Conservation (phyloP, 139 green algal genomes). For the Chlorella sp. region DNA sequence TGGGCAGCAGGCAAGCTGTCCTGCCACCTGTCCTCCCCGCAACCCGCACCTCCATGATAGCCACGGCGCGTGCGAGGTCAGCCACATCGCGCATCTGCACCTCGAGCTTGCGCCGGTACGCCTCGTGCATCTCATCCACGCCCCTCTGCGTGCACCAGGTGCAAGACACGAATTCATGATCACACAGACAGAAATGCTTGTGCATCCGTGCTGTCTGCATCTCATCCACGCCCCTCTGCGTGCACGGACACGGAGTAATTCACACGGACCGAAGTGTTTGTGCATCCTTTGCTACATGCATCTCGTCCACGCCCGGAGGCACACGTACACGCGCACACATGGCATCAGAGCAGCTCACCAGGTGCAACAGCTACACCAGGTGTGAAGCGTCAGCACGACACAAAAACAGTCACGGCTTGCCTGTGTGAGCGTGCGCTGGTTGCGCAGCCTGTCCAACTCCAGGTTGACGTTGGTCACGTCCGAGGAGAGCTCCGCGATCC, state of each 20-base stretch:
- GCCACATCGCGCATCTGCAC: constrained; percentile 18
- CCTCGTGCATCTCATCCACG: constrained; percentile 31
- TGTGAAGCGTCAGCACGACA: too few species aligned
- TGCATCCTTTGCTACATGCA: constrained; percentile 26
- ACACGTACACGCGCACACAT: not conserved
- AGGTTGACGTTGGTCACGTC: constrained; percentile 21
- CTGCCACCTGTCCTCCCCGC: not conserved
- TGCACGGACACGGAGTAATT: not conserved
- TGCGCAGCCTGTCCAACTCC: constrained; percentile 29
- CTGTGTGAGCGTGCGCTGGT: constrained; percentile 3
- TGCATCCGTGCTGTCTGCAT: constrained; percentile 25
- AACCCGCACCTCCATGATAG: constrained; percentile 23
- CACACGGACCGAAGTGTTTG: not conserved
- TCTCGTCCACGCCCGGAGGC: constrained; percentile 15
- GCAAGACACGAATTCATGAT: too few species aligned
- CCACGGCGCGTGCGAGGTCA: constrained; percentile 23
- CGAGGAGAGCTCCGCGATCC: constrained; percentile 18
- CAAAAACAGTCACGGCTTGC: not conserved
- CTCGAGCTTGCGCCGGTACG: constrained; percentile 29
- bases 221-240: constrained; percentile 22
- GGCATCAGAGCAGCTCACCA: too few species aligned
- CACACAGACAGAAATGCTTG: not conserved
- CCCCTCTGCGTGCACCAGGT: not conserved
- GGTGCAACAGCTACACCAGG: too few species aligned
- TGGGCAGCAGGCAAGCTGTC: too few species aligned